Evolutionary conservation across 208 protist species (phyloP).

Genomic region (Trypanosoma grayi): DNA sequence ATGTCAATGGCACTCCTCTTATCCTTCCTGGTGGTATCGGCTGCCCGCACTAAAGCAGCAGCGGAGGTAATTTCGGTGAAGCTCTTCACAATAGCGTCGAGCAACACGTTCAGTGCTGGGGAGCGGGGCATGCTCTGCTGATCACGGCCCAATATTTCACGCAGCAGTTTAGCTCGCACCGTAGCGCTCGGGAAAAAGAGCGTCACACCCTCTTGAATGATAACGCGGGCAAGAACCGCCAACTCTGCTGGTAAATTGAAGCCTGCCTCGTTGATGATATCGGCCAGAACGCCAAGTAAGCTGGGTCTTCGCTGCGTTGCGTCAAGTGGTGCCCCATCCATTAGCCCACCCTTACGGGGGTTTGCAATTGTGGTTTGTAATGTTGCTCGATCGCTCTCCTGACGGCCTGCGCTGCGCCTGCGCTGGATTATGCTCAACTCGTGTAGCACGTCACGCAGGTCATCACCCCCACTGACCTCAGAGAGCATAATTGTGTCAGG

Average conservation of each 20-base stretch:
- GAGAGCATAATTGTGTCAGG: conserved; percentile 55
- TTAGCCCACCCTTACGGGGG: neutral
- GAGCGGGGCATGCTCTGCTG: conserved; percentile 12
- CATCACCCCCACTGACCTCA: conserved; percentile 18
- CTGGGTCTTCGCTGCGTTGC: conserved; percentile 21
- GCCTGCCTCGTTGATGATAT: conserved; percentile 74
- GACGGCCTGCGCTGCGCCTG: conserved; percentile 11
- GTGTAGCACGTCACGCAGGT: conserved; percentile 13
- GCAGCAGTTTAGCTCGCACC: conserved; percentile 55
- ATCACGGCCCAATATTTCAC: conserved; percentile 45
- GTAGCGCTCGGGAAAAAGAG: conserved; percentile 72
- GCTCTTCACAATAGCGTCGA: conserved; percentile 28
- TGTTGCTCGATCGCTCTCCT: neutral
- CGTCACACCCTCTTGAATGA: conserved; percentile 65
- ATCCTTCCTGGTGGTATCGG: neutral
- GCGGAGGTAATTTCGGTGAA: conserved; percentile 26
- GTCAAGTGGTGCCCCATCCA: neutral
- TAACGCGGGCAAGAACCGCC: conserved; percentile 40
- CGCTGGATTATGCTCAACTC: conserved; percentile 26
- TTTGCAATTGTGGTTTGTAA: neutral
- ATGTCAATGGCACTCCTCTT: neutral
- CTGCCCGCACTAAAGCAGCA: conserved; percentile 9
- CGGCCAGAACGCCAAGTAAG: conserved; percentile 59
- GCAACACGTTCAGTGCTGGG: conserved; percentile 20
- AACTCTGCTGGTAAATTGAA: conserved; percentile 47